A percentile compares a stretch with the other conserved stretches of the same genome.
Evolutionary conservation across 2,329 filamentous ascomycete genomes (phyloP).

Genomic region (Pestalotiopsis sp.): DNA sequence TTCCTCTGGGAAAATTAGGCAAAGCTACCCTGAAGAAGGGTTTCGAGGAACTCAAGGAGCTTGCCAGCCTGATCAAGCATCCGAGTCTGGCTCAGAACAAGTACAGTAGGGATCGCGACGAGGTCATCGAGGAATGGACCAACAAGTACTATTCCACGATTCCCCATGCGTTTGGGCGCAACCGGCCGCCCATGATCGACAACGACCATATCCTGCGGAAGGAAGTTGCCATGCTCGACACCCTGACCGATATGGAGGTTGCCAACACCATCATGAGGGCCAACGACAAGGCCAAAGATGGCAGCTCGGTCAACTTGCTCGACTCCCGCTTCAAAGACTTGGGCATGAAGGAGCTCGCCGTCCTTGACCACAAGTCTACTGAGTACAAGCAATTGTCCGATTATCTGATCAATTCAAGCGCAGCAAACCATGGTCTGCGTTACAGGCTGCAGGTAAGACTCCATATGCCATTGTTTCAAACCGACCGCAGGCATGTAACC

Average conservation of each 20-base stretch:
- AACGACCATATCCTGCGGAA: conserved; percentile 61
- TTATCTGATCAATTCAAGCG: conserved; percentile 69
- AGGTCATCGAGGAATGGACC: conserved; percentile 61
- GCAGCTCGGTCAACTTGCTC: conserved; percentile 57
- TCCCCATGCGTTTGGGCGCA: conserved; percentile 77
- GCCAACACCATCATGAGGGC: conserved; percentile 75
- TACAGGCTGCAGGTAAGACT: conserved; percentile 55
- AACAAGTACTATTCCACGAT: conserved; percentile 80
- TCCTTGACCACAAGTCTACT: conserved; percentile 54
- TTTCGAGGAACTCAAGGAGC: conserved; percentile 74
- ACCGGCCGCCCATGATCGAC: conserved; percentile 68
- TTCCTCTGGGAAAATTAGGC: conserved; percentile 80
- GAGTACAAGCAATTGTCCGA: conserved; percentile 67
- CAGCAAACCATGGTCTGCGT: conserved; percentile 61
- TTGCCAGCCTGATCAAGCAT: conserved; percentile 66
- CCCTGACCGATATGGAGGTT: conserved; percentile 81
- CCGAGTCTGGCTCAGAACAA: conserved; percentile 44
- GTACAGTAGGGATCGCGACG: conserved; percentile 37
- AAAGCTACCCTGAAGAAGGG: conserved; percentile 74
- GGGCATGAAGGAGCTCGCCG: conserved; percentile 73
- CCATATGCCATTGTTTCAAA: too few species aligned
- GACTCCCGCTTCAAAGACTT: conserved; percentile 73
- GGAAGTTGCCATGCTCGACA: conserved; percentile 77
- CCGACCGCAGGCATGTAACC: too few species aligned
- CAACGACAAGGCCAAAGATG: conserved; percentile 45